Evolutionary conservation across 2,329 filamentous ascomycete genomes (phyloP), one percentile per base, ranked within the genome.

Genomic region (Cladophialophora carrionii): DNA sequence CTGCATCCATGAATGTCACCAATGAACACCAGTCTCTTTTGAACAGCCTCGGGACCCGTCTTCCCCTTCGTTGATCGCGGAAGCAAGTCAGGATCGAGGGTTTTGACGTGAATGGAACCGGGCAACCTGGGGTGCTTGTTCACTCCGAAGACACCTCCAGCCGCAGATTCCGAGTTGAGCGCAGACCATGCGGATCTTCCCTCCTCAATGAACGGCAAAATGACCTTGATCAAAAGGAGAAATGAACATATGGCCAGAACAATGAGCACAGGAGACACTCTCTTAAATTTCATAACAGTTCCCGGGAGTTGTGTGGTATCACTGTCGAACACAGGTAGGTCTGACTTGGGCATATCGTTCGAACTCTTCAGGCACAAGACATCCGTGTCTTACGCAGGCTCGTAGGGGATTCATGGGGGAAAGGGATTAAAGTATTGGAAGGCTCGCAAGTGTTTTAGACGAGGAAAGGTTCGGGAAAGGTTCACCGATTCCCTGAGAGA

Each of bases 1-100:
- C 86, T 86, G 81, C 95, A 95, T 56, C 95, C 95, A 79, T 98
- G 94, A 14, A 98, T 91, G 78, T 99, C 95, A 61, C 95, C 94
- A 37, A 98, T 82, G 66, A 98, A 82, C 37, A 98, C 81, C 26
- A 99, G 80, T 20, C 92, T 82, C 61, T 84, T 86, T 63, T 69
- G 76, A 49, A 74, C 61, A 43, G 70, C 56, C 24, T 70, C 62
- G 32, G 77, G 74, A 43, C 73, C 72, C 48, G 73, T 70, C 9
- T 75, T 73, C 10, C 49, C 22, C 74, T 46, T 56, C 69, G 59
- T 55, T 9, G 66, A 54, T 24, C 55, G 52, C 29, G 84, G 84
- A 12, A 85, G 68, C 56, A 83, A 73, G 3, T 74, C 70, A 29
- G 78, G 70, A 69, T 85, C 80, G 68, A 88, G 71, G 14, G 78